Evolutionary conservation across 768 basidiomycete species (phyloP).

Genomic region (Suillus variegatus): DNA sequence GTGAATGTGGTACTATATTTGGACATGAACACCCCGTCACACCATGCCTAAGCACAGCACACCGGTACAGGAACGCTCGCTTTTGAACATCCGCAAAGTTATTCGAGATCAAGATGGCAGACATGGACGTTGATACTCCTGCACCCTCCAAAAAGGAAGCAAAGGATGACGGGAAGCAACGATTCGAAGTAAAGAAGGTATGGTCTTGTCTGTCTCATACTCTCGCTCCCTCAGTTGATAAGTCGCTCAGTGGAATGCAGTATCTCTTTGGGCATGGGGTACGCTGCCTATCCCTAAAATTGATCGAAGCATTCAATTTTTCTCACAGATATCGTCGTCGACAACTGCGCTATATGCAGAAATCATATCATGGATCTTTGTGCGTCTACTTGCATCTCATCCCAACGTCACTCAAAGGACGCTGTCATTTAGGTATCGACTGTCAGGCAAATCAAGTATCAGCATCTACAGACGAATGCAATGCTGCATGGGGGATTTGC

Average conservation of each 20-base stretch:
- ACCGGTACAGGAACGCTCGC: not conserved
- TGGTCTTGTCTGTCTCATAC: conserved; percentile 12
- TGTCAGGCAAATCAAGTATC: conserved; percentile 99
- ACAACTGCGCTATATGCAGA: conserved; percentile 99
- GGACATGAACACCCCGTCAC: not conserved
- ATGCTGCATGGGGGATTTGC: conserved; percentile 98
- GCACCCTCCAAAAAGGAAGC: conserved; percentile 42
- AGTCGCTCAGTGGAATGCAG: conserved; percentile 89
- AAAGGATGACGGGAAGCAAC: conserved; percentile 66
- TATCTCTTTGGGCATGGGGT: conserved; percentile 99
- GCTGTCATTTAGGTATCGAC: conserved; percentile 80
- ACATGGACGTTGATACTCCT: conserved; percentile 69
- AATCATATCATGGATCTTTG: conserved; percentile 99
- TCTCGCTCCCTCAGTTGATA: conserved; percentile 6
- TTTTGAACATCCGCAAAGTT: not conserved
- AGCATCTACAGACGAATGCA: conserved; percentile 94
- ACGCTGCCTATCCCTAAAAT: conserved; percentile 19
- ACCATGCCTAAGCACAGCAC: not conserved
- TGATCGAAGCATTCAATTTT: conserved; percentile 8
- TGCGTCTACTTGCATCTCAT: conserved; percentile 40
- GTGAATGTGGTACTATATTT: not conserved
- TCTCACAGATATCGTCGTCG: conserved; percentile 88
- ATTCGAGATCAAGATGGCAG: conserved; percentile 44
- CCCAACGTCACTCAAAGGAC: conserved; percentile 8
- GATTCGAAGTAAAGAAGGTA: conserved; percentile 99